phyloP scores from a whole-genome alignment of 768 basidiomycete species.

The Chalciporus sphaerocephalus region DNA sequence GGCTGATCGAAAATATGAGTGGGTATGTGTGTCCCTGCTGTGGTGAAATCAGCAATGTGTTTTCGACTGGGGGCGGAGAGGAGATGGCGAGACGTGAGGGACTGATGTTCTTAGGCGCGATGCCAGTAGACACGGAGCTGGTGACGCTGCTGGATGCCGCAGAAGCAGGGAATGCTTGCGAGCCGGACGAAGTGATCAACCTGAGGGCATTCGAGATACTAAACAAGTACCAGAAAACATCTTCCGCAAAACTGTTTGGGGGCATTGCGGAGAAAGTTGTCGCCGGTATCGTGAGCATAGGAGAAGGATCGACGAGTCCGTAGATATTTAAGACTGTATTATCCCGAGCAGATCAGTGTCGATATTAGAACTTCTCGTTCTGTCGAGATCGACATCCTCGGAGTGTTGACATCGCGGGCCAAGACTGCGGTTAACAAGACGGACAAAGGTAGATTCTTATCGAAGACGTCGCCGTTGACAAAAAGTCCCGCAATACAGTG shows the following conservation, averaged over 20 bases:
- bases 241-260: slow-evolving; percentile 65
- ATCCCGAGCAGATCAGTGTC: not conserved
- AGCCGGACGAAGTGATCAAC: slow-evolving; percentile 21
- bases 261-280: slow-evolving; percentile 48
- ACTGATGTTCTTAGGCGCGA: slow-evolving; percentile 74
- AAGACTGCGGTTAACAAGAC: not conserved
- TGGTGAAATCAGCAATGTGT: slow-evolving; percentile 90
- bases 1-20: slow-evolving; percentile 97
- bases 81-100: slow-evolving; percentile 77
- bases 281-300: slow-evolving; percentile 23
- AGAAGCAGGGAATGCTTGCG: slow-evolving; percentile 23
- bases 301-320: not conserved
- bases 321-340: not conserved
- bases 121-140: slow-evolving; percentile 92
- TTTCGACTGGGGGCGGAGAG: slow-evolving; percentile 90
- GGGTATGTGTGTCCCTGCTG: slow-evolving; percentile 98
- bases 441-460: not conserved
- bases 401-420: too few species aligned
- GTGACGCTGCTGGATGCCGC: slow-evolving; percentile 80
- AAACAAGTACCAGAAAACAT: slow-evolving; percentile 59
- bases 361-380: not conserved
- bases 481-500: not conserved
- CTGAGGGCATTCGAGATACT: slow-evolving; percentile 48
- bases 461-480: not conserved
- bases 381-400: too few species aligned